Percentiles rank a stretch among this genome's conserved stretches.
phyloP scores from a whole-genome alignment of 495 filamentous ascomycete species.

The Diplogelasinospora grovesii region DNA sequence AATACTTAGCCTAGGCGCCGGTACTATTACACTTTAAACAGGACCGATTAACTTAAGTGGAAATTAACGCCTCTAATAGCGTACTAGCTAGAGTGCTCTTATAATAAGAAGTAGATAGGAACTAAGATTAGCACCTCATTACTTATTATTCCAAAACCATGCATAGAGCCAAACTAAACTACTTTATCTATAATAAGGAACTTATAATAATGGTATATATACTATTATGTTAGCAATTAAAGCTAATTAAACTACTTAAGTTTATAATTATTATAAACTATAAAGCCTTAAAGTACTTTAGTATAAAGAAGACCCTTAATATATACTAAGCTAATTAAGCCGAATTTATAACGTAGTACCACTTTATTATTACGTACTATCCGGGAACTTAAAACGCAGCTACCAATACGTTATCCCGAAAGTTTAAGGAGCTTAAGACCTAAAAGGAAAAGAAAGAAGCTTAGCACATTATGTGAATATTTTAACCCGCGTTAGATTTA shows the following conservation, averaged over 20 bases:
- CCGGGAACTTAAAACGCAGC: neutral
- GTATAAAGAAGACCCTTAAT: slow-evolving; percentile 2
- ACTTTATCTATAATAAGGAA: slow-evolving; percentile 6
- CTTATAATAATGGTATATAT: neutral
- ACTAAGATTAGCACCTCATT: slow-evolving; percentile 1
- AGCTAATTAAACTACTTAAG: neutral
- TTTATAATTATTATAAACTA: too few relatives aligned
- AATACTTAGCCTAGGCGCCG: neutral
- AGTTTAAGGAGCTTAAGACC: neutral
- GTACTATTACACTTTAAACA: neutral
- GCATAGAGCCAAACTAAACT: too few relatives aligned
- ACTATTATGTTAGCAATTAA: neutral
- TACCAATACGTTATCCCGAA: slow-evolving; percentile 1
- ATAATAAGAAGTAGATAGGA: neutral
- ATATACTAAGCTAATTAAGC: neutral
- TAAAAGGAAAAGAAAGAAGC: neutral
- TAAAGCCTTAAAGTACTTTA: too few relatives aligned
- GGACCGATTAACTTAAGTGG: too few relatives aligned
- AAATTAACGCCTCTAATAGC: neutral
- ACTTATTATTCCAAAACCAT: neutral
- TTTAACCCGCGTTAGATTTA: neutral
- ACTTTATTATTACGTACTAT: slow-evolving; percentile 4
- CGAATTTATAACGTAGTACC: neutral
- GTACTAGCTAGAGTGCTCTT: neutral
- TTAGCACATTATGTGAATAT: neutral